Evolutionary conservation across 208 protist genomes (phyloP).

Genomic region (Trichomonas vaginalis): DNA sequence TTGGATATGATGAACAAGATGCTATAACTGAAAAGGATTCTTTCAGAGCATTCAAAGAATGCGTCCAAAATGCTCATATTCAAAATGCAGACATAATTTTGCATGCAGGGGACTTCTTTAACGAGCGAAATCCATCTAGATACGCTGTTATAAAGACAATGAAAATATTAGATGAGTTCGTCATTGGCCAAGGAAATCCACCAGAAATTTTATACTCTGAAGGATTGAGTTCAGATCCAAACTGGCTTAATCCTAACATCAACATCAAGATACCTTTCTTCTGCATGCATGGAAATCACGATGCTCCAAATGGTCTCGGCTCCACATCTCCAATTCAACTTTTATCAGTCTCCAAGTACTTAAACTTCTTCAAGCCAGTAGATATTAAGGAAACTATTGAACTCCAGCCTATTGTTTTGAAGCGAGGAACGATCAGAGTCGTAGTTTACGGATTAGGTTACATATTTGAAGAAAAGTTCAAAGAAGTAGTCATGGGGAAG

Average conservation of each 20-base stretch:
- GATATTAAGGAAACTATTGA: background rate
- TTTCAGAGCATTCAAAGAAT: background rate
- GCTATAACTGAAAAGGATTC: background rate
- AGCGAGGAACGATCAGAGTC: background rate
- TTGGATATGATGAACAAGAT: background rate
- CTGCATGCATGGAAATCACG: constrained; percentile 1
- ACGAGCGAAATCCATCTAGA: background rate
- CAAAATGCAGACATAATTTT: background rate
- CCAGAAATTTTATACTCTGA: background rate
- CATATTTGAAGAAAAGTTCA: background rate
- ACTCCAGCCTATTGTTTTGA: background rate
- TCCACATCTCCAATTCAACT: background rate
- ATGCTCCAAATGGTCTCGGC: background rate
- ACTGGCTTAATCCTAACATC: background rate
- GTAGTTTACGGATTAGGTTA: background rate
- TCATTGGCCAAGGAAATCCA: background rate
- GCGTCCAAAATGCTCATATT: background rate
- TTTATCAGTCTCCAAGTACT: background rate
- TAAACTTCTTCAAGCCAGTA: background rate
- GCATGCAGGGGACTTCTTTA: background rate
- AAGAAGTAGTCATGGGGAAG: background rate
- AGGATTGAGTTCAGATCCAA: background rate
- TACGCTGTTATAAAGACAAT: background rate
- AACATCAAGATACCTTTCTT: background rate
- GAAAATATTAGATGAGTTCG: background rate